A percentile compares a stretch with the other conserved stretches of the same genome.
Evolutionary conservation across 805 yeast genomes (phyloP).

Genomic region (Candida krabiensis): DNA sequence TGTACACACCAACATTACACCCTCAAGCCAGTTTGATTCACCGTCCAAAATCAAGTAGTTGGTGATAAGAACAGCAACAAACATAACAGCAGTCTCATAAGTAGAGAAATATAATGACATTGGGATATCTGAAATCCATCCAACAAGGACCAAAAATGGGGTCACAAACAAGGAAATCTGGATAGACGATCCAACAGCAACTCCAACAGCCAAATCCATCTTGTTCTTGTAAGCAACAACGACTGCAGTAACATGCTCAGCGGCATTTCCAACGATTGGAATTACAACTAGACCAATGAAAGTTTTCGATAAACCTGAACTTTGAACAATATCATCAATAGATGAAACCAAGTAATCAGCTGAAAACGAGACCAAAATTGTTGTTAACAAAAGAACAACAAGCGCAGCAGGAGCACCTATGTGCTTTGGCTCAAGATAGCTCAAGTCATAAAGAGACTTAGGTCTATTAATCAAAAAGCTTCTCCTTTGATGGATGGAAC

Average conservation of each 20-base stretch:
- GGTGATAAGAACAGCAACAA: constrained; percentile 84
- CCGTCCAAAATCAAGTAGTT: constrained; percentile 90
- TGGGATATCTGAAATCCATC: constrained; percentile 91
- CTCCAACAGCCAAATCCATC: constrained; percentile 97
- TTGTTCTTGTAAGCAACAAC: constrained; percentile 93
- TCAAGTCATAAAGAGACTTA: constrained; percentile 28
- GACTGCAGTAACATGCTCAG: constrained; percentile 97
- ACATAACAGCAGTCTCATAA: constrained; percentile 90
- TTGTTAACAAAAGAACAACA: constrained; percentile 56
- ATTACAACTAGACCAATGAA: constrained; percentile 91
- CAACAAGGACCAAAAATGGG: constrained; percentile 89
- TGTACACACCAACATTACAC: constrained; percentile 85
- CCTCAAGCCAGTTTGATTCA: constrained; percentile 96
- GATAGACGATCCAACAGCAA: constrained; percentile 93
- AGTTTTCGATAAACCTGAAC: constrained; percentile 87
- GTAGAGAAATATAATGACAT: constrained; percentile 91
- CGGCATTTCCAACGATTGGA: constrained; percentile 98
- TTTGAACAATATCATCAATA: constrained; percentile 82
- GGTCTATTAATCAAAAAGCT: constrained; percentile 29
- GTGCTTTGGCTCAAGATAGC: constrained; percentile 33
- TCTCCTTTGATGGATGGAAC: constrained; percentile 22
- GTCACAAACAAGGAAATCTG: constrained; percentile 95
- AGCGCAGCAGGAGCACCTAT: constrained; percentile 58
- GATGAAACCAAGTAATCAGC: constrained; percentile 95
- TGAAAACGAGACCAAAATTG: constrained; percentile 80